These are phyloP conservation scores for Talinum fruticosum DNA, from an alignment of 148 eudicot species.

Conservation along the genomic window DNA sequence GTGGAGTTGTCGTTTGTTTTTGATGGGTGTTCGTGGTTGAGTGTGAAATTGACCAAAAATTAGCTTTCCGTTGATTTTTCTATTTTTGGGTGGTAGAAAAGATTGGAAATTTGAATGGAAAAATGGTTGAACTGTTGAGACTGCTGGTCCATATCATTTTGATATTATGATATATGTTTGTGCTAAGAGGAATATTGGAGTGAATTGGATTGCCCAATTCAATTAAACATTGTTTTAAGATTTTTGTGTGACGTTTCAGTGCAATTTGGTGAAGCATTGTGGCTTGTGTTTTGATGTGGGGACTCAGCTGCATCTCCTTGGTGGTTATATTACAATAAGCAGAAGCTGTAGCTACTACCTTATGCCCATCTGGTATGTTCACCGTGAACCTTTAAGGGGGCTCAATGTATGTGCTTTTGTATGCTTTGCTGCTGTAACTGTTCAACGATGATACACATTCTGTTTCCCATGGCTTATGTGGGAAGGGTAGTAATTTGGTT, in stretches of 20 bases:
- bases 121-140: background rate
- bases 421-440: background rate
- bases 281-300: background rate
- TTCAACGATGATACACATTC: background rate
- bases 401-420: background rate
- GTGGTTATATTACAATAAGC: no score
- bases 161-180: background rate
- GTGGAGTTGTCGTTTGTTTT: background rate
- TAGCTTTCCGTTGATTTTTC: background rate
- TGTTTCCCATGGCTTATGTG: no score
- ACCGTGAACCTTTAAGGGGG: background rate
- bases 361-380: background rate
- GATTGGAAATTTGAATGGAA: conserved; percentile 9
- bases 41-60: conserved; percentile 11
- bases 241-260: background rate
- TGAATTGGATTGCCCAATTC: background rate
- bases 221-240: background rate
- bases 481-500: no score
- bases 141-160: background rate
- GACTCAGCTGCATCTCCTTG: background rate
- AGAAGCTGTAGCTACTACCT: no score
- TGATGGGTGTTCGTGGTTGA: conserved; percentile 6
- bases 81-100: background rate
- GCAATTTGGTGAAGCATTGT: background rate
- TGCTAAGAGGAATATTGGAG: background rate